Percentiles rank a stretch among this genome's conserved stretches.
Evolutionary conservation across 306 rosid species (phyloP).

Genomic region (Vachellia collinsii): DNA sequence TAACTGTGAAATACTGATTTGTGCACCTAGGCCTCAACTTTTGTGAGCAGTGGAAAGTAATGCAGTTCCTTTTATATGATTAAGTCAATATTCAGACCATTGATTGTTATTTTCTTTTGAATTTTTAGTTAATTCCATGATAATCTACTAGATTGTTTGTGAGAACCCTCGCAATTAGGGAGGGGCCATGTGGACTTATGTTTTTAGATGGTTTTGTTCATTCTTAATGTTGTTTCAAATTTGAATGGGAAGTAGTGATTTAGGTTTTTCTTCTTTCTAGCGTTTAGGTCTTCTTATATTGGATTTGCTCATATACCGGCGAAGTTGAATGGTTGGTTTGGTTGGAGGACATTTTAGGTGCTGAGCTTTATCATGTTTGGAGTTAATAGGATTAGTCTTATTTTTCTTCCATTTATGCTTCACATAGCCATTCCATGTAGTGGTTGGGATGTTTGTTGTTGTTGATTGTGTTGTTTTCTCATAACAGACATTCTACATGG

Average conservation of each 20-base stretch:
- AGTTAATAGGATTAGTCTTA: conserved; percentile 36
- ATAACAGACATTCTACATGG: conserved; percentile 57
- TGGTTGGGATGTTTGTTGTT: conserved; percentile 49
- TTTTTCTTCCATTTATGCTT: conserved; percentile 36
- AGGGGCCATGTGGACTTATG: conserved; percentile 18
- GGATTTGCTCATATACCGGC: conserved; percentile 29
- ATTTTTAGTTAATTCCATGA: conserved; percentile 32
- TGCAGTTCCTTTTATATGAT: conserved; percentile 46
- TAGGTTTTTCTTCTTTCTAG: conserved; percentile 23
- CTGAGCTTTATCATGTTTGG: conserved; percentile 31
- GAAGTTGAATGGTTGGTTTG: conserved; percentile 27
- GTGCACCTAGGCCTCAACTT: conserved; percentile 52
- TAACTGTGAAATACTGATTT: conserved; percentile 65
- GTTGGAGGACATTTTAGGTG: conserved; percentile 27
- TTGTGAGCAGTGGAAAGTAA: conserved; percentile 58
- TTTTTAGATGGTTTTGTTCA: background rate
- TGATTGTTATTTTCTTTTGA: conserved; percentile 39
- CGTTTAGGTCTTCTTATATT: conserved; percentile 33
- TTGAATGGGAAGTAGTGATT: conserved; percentile 37
- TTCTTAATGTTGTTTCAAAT: conserved; percentile 18
- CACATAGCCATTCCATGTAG: conserved; percentile 23
- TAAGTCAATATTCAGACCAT: conserved; percentile 33
- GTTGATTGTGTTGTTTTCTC: conserved; percentile 53
- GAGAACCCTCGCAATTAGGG: conserved; percentile 40
- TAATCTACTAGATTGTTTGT: background rate